Base-by-base conservation (phyloP, 2,329 filamentous ascomycete genomes). In the Diplodia sapinea region DNA sequence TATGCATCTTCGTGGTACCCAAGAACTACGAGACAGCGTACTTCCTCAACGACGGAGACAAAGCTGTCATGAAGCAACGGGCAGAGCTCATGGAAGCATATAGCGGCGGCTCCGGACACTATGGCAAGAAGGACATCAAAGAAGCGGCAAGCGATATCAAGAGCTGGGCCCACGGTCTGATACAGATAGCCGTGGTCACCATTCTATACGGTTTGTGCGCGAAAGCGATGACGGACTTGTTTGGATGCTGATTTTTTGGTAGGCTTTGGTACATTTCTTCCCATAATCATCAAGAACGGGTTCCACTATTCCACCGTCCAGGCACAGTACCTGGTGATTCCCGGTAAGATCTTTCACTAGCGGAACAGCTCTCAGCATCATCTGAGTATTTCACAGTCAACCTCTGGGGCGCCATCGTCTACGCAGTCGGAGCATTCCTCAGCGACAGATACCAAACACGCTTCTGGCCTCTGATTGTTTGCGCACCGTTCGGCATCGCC, bases 251-350 rank as follows among this genome's bases (percentile, higher is more conserved):
- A 73, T 5, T 26, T 12, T 0, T 43, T 43, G 33, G 23, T 8
- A 61, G 56, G 79, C 7, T 81, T 81, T 49, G 76, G 79, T 3
- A 81, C 79, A 0, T 82, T 82, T 59, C 70, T 82, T 1, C 80
- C 79, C 0, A 79, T 81, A 57, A 81, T 81, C 59, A 80, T 81
- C 56, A 77, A 77, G 23, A 75, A 80, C 20, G 74, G 75, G 2
- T 80, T 81, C 67, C 72, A 78, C 26, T 80, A 78, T 65, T 78
- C 77, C 1, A 78, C 77, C 0, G 73, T 79, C 12, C 75, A 81
- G 69, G 76, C 77, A 56, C 70, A 76, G 38, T 74, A 74, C 68
- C 67, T 76, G 12, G 73, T 73, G 2, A 76, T 75, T n/a, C 55
- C 26, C 4, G 26, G 51, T 65, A 56, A 2, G 55, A 11, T 33